A percentile compares a stretch with the other conserved stretches of the same genome.
These are phyloP conservation scores for Gloeopeniophorella convolvens DNA, from an alignment of 768 basidiomycete species.

Conservation along the genomic window DNA sequence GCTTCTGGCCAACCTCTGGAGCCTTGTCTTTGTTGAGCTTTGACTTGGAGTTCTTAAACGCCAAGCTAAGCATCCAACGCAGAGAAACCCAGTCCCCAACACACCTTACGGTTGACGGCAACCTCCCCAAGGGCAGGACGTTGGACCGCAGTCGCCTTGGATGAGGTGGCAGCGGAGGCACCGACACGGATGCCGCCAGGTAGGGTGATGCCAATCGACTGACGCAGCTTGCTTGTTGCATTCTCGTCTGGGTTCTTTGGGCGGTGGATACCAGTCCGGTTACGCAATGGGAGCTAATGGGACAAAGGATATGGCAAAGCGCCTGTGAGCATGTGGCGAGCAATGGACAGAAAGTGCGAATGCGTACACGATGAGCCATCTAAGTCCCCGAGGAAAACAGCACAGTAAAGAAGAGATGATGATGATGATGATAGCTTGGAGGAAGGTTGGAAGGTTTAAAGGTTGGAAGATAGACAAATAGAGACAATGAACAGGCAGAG, in stretches of 20 bases:
- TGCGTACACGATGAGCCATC: slow-evolving; percentile 21
- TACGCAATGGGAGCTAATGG: slow-evolving; percentile 57
- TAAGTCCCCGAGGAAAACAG: slow-evolving; percentile 13
- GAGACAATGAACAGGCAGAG: slow-evolving; percentile 12
- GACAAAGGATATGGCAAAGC: slow-evolving; percentile 4
- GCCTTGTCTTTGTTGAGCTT: slow-evolving; percentile 44
- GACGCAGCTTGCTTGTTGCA: slow-evolving; percentile 60
- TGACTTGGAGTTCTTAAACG: slow-evolving; percentile 36
- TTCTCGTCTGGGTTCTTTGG: slow-evolving; percentile 71
- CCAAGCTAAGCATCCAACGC: slow-evolving; percentile 2
- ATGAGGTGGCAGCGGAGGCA: slow-evolving; percentile 29
- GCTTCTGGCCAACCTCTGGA: slow-evolving; percentile 44
- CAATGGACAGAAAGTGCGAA: background rate
- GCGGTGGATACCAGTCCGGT: slow-evolving; percentile 57
- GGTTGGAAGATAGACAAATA: slow-evolving; percentile 10
- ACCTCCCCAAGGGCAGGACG: slow-evolving; percentile 79
- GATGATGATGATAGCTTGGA: slow-evolving; percentile 10
- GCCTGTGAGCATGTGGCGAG: slow-evolving; percentile 18
- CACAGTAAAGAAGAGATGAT: slow-evolving; percentile 7
- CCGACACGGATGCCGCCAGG: slow-evolving; percentile 46
- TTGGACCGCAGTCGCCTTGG: slow-evolving; percentile 50
- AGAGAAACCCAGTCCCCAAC: slow-evolving; percentile 7
- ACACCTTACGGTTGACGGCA: slow-evolving; percentile 72
- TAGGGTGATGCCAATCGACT: slow-evolving; percentile 43
- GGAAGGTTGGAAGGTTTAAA: slow-evolving; percentile 1